A percentile compares a stretch with the other conserved stretches of the same genome.
phyloP scores from a whole-genome alignment of 371 early-diverging fungal genomes.

The Mortierella sp. region DNA sequence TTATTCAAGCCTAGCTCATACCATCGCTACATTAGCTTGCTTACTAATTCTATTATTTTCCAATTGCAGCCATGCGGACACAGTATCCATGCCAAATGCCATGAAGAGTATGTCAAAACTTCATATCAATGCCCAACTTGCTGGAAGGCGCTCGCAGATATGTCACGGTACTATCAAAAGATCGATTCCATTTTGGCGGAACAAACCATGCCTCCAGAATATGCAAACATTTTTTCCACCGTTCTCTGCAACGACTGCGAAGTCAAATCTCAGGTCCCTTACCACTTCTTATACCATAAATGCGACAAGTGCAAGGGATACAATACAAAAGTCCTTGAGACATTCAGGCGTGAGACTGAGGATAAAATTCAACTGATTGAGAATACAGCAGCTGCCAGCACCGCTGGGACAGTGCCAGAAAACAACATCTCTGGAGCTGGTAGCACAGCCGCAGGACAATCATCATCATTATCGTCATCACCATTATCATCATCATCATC shows the following conservation, averaged over 20 bases:
- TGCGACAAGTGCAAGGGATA: constrained; percentile 90
- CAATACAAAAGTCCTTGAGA: constrained; percentile 91
- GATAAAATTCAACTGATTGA: constrained; percentile 31
- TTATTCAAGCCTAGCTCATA: background rate
- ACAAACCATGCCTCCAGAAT: constrained; percentile 94
- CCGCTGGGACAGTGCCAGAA: constrained; percentile 26
- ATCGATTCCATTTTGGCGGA: constrained; percentile 86
- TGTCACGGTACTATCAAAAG: constrained; percentile 83
- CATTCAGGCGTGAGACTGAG: constrained; percentile 55
- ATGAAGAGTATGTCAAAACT: constrained; percentile 84
- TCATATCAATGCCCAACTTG: constrained; percentile 98
- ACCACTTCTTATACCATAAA: constrained; percentile 97
- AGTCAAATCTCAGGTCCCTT: constrained; percentile 81
- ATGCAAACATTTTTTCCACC: constrained; percentile 73
- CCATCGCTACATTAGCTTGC: background rate
- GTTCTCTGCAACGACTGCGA: constrained; percentile 98
- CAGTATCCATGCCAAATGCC: constrained; percentile 93
- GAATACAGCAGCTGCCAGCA: constrained; percentile 25
- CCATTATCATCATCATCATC: too few relatives aligned
- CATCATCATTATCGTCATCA: background rate
- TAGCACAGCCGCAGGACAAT: background rate
- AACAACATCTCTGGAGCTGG: constrained; percentile 38
- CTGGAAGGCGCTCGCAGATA: constrained; percentile 92
- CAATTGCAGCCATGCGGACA: constrained; percentile 91
- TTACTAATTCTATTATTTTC: constrained; percentile 1